Evolutionary conservation across 1,139 yeast species (phyloP).

Genomic region (Blastobotrys arbuscula): DNA sequence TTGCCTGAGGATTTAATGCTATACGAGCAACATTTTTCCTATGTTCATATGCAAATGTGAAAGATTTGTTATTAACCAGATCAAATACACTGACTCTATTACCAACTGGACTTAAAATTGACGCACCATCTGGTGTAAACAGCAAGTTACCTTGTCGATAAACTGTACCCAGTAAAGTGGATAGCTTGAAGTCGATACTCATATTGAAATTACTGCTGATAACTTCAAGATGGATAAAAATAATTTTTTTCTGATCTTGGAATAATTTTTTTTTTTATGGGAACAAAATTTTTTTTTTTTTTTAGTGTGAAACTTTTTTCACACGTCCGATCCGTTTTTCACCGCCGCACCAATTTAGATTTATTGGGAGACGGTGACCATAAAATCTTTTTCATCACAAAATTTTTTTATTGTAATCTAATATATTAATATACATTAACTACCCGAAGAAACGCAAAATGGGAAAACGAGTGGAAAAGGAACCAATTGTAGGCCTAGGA

Average conservation of each 20-base stretch:
- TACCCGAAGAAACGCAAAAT: too few species aligned
- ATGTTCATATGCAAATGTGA: conserved; percentile 89
- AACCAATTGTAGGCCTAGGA: conserved; percentile 14
- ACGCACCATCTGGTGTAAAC: conserved; percentile 84
- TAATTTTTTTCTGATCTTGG: conserved; percentile 4
- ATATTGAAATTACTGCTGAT: too few species aligned
- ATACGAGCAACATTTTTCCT: conserved; percentile 74
- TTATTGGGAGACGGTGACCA: too few species aligned
- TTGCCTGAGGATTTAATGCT: conserved; percentile 77
- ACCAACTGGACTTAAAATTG: conserved; percentile 86
- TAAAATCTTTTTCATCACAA: too few species aligned
- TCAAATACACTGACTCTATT: conserved; percentile 89
- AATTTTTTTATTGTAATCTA: too few species aligned
- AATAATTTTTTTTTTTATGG: conserved; percentile 7
- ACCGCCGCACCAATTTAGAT: background rate
- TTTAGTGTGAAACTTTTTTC: too few species aligned
- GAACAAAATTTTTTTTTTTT: conserved; percentile 1
- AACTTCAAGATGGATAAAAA: background rate
- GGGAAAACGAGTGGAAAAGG: background rate
- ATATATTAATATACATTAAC: too few species aligned
- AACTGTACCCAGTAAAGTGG: conserved; percentile 90
- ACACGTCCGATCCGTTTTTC: too few species aligned
- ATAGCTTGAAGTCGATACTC: conserved; percentile 43
- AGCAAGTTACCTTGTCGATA: conserved; percentile 85
- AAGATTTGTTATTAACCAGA: conserved; percentile 66